Evolutionary conservation across 805 yeast species (phyloP).

Genomic region (Myxozyma lipomycoides): DNA sequence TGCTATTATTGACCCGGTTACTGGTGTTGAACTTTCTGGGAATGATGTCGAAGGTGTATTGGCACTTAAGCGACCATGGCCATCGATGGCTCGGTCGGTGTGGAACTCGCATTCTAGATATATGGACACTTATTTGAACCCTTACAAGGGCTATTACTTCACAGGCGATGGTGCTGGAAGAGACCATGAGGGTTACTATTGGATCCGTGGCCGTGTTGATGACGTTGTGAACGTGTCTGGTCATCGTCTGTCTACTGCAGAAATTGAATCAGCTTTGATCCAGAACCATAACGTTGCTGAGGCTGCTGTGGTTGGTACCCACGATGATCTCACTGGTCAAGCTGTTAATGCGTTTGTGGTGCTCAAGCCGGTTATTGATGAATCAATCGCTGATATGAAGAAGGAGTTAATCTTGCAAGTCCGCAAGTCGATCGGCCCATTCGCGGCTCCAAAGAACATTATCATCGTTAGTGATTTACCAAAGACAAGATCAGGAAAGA

Average conservation of each 20-base stretch:
- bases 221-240: conserved; percentile 98
- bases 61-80: conserved; percentile 90
- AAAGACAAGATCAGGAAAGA: conserved; percentile 97
- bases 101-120: conserved; percentile 83
- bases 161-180: conserved; percentile 99
- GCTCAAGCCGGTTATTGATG: conserved; percentile 52
- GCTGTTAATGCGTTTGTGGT: conserved; percentile 94
- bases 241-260: conserved; percentile 97
- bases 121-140: conserved; percentile 86
- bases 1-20: conserved; percentile 85
- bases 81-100: conserved; percentile 97
- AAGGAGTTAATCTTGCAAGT: conserved; percentile 79
- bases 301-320: conserved; percentile 93
- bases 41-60: conserved; percentile 95
- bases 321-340: conserved; percentile 95
- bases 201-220: conserved; percentile 98
- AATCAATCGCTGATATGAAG: conserved; percentile 46
- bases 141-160: conserved; percentile 90
- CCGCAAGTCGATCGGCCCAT: conserved; percentile 84
- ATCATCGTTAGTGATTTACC: conserved; percentile 87
- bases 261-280: conserved; percentile 86
- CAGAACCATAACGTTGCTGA: conserved; percentile 81
- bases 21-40: conserved; percentile 78
- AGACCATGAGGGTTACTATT: conserved; percentile 91
- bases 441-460: conserved; percentile 92